These are phyloP conservation scores for Akanthomyces lecanii DNA, from an alignment of 2,329 filamentous ascomycete species.

Conservation along the genomic window DNA sequence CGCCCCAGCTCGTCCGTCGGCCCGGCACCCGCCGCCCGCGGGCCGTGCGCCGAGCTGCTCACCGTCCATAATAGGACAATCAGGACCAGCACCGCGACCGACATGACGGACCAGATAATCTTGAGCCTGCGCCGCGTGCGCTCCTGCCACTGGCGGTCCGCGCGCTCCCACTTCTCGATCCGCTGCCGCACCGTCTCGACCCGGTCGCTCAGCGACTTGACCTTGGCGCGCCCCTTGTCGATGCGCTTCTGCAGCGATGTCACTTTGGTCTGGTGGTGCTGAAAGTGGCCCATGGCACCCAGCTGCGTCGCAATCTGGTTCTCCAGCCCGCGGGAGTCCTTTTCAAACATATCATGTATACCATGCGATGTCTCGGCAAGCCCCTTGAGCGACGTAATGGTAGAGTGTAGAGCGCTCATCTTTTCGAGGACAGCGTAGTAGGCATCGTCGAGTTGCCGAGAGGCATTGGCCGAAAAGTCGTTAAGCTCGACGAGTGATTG, in stretches of 20 bases:
- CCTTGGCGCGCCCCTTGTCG: slow-evolving; percentile 53
- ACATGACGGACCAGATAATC: slow-evolving; percentile 59
- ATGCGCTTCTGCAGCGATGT: slow-evolving; percentile 59
- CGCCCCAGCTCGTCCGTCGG: slow-evolving; percentile 1
- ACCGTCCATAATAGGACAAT: slow-evolving; percentile 39
- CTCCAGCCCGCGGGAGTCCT: slow-evolving; percentile 55
- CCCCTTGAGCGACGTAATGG: slow-evolving; percentile 60
- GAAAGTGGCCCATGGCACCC: slow-evolving; percentile 56
- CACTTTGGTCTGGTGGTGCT: slow-evolving; percentile 61
- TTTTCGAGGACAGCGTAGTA: slow-evolving; percentile 72
- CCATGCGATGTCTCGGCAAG: slow-evolving; percentile 59
- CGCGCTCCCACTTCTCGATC: slow-evolving; percentile 64
- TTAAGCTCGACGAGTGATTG: slow-evolving; percentile 52
- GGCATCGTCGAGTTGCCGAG: slow-evolving; percentile 64
- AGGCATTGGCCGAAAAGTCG: slow-evolving; percentile 57
- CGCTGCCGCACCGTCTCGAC: slow-evolving; percentile 60
- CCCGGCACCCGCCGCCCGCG: background rate
- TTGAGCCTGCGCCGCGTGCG: slow-evolving; percentile 60
- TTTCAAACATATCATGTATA: slow-evolving; percentile 55
- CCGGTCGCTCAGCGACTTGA: slow-evolving; percentile 55
- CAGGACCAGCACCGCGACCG: slow-evolving; percentile 43
- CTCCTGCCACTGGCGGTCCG: slow-evolving; percentile 65
- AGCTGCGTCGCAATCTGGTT: slow-evolving; percentile 59
- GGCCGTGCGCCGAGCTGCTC: slow-evolving; percentile 8
- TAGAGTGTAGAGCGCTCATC: slow-evolving; percentile 58